Evolutionary conservation across 2,329 filamentous ascomycete genomes (phyloP), one percentile per base, ranked within the genome.

Genomic region (Venturia effusa): DNA sequence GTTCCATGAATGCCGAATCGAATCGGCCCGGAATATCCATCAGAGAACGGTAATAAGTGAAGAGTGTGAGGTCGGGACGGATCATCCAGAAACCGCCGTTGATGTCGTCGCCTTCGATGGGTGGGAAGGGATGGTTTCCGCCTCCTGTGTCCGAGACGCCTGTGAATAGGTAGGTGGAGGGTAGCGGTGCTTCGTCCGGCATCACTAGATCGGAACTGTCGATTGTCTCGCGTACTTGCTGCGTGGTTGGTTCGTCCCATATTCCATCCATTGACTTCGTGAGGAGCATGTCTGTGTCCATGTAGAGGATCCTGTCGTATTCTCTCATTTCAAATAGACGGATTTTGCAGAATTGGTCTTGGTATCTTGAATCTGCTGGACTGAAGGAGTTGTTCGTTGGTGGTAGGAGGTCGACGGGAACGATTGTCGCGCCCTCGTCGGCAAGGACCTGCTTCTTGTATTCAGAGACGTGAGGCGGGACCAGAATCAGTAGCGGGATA

Each of bases 301-400:
- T 41, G 51, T 62, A 66, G 13, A 65, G 57, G 27, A 66, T 54
- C 3, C 65, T 59, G 19, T 66, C 59, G 39, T 63, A 66, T 13
- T 30, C 39, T n/a, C 27, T 55, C 51, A 66, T 32, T 24, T 61
- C 60, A 24, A 63, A 66, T 4, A 64, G n/a, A 1, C 59, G 27
- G n/a, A 66, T 41, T 45, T 66, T 66, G 27, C 59, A 66, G 17
- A 65, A 66, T 22, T 66, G 45, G 22, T 66, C 64, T 19, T 15
- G 22, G 15, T 37, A 66, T 8, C 61, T 45, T 19, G 10, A 24
- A 11, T 22, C 15, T 13, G 27, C 64, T 22, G 64, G 64, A 3
- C 5, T 30, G 6, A 55, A 34, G 17, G 51, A 30, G 39, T 61
- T 43, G n/a, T 30, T 64, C 6, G 7, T 39, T 13, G 61, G 61